These are phyloP conservation scores for Bipolaris victoriae DNA, from an alignment of 2,329 filamentous ascomycete genomes.

Conservation along the genomic window DNA sequence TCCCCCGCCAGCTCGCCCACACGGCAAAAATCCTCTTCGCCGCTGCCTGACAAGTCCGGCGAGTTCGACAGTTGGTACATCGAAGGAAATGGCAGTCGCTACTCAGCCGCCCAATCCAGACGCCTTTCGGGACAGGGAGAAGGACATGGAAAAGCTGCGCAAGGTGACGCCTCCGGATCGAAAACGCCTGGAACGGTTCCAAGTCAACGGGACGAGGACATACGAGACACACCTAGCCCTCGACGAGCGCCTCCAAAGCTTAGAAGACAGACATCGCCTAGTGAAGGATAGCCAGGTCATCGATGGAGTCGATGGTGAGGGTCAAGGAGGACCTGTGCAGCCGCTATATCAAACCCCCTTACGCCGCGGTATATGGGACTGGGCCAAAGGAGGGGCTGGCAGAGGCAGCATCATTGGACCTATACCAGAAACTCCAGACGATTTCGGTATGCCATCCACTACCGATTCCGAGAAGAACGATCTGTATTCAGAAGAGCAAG, in stretches of 20 bases:
- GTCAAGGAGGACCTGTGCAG: constrained; percentile 3
- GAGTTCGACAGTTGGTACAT: constrained; percentile 43
- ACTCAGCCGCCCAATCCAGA: constrained; percentile 36
- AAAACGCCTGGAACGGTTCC: constrained; percentile 17
- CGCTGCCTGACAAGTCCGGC: constrained; percentile 46
- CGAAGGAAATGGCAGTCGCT: constrained; percentile 39
- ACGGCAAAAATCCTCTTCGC: constrained; percentile 43
- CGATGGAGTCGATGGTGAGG: constrained; percentile 11
- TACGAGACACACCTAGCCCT: constrained; percentile 36
- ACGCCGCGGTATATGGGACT: constrained; percentile 43
- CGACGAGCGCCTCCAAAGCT: constrained; percentile 46
- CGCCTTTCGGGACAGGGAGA: constrained; percentile 27
- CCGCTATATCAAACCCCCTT: constrained; percentile 26
- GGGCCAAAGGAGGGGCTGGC: constrained; percentile 41
- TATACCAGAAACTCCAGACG: constrained; percentile 30
- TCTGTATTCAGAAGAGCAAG: constrained; percentile 13
- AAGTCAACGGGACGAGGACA: constrained; percentile 18
- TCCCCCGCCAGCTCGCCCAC: constrained; percentile 42
- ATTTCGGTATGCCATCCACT: constrained; percentile 40
- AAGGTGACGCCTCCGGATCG: constrained; percentile 34
- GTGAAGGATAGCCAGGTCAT: constrained; percentile 18
- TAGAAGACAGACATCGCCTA: constrained; percentile 37
- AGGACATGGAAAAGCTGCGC: constrained; percentile 32
- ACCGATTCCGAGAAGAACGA: constrained; percentile 32
- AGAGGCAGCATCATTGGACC: constrained; percentile 37